These are phyloP conservation scores for Hemileccinum rubropunctum DNA, from an alignment of 768 basidiomycete genomes.

Conservation along the genomic window DNA sequence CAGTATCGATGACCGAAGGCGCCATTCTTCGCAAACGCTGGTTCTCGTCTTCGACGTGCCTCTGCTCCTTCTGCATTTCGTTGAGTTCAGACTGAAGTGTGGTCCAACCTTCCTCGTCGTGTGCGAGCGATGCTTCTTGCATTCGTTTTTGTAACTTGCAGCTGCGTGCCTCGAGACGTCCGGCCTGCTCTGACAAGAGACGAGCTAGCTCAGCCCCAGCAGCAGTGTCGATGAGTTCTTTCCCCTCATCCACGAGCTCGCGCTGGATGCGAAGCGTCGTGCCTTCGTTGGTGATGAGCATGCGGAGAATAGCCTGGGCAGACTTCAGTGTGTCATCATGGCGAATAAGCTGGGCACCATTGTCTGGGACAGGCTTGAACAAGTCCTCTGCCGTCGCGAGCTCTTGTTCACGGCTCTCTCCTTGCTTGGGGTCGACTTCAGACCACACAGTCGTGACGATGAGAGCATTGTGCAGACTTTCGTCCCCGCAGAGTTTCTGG, in stretches of 20 bases:
- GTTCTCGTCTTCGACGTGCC: neutral
- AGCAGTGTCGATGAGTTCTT: conserved; percentile 48
- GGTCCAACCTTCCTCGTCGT: neutral
- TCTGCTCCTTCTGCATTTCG: neutral
- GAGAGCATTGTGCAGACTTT: conserved; percentile 44
- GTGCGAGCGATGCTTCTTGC: neutral
- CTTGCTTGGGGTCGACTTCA: conserved; percentile 34
- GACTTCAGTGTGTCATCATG: conserved; percentile 41
- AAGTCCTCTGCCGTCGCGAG: conserved; percentile 39
- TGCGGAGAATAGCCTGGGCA: conserved; percentile 41
- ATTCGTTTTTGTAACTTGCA: too few relatives aligned
- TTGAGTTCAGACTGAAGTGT: neutral
- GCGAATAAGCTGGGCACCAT: conserved; percentile 43
- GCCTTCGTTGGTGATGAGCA: conserved; percentile 39
- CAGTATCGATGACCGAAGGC: neutral
- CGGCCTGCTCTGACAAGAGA: conserved; percentile 45
- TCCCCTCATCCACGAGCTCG: conserved; percentile 51
- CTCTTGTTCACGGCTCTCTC: conserved; percentile 43
- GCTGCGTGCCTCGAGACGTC: conserved; percentile 35
- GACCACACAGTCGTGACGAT: conserved; percentile 57
- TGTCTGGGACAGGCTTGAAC: conserved; percentile 50
- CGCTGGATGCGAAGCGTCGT: conserved; percentile 49
- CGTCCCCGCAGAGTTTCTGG: conserved; percentile 49
- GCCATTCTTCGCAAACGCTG: neutral
- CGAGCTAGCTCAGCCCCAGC: conserved; percentile 51